Percentiles rank a stretch among this genome's conserved stretches.
Evolutionary conservation across 257 asterid species (phyloP).

Genomic region (Capsicum rhomboideum): DNA sequence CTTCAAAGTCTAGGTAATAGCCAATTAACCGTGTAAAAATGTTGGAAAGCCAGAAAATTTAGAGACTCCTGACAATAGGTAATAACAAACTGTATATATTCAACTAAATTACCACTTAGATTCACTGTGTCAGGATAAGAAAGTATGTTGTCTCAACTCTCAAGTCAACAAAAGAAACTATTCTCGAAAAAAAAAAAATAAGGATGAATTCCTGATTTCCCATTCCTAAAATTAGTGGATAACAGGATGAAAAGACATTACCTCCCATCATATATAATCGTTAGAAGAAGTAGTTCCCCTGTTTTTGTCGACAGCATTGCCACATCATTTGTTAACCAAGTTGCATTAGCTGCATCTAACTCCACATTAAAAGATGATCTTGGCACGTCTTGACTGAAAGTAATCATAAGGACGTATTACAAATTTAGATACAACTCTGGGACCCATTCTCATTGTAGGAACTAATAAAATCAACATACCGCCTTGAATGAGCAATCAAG

Average conservation of each 20-base stretch:
- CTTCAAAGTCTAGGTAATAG: background rate
- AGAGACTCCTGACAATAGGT: background rate
- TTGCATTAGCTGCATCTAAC: conserved; percentile 88
- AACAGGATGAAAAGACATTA: conserved; percentile 15
- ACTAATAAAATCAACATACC: background rate
- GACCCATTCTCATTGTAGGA: background rate
- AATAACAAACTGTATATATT: background rate
- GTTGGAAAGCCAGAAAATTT: background rate
- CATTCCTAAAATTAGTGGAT: background rate
- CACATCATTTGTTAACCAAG: conserved; percentile 92
- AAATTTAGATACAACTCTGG: background rate
- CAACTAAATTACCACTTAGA: background rate
- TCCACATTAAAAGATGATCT: conserved; percentile 73
- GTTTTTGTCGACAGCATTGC: conserved; percentile 87
- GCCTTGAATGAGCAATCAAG: background rate
- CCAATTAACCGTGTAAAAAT: background rate
- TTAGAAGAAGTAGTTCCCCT: conserved; percentile 89
- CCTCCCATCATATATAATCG: conserved; percentile 94
- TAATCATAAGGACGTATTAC: background rate
- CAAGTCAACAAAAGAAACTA: background rate
- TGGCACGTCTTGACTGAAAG: conserved; percentile 73
- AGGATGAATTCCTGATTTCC: background rate
- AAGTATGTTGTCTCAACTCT: background rate
- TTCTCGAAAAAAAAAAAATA: background rate
- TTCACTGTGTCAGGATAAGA: background rate